phyloP scores from a whole-genome alignment of 2,329 filamentous ascomycete genomes.

The Endoconidiophora laricicola region DNA sequence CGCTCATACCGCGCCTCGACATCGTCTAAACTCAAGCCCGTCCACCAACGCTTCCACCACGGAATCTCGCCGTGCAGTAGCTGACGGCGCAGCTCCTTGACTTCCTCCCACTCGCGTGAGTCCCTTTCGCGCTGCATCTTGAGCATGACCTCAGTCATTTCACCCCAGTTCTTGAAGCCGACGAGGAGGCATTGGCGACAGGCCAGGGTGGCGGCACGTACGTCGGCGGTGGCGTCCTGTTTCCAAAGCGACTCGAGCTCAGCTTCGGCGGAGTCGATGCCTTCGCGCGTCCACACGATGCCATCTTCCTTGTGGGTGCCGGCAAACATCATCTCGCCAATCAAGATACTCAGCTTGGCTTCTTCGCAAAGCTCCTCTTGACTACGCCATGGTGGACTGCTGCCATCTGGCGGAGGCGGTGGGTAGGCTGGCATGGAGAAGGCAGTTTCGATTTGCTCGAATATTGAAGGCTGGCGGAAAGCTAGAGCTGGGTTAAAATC shows the following conservation, averaged over 20 bases:
- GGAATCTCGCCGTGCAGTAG: constrained; percentile 12
- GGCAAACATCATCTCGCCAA: constrained; percentile 82
- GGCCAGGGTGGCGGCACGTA: constrained; percentile 27
- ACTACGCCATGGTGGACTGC: constrained; percentile 47
- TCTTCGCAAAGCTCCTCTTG: constrained; percentile 61
- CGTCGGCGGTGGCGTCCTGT: constrained; percentile 14
- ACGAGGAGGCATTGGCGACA: constrained; percentile 65
- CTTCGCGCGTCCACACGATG: constrained; percentile 77
- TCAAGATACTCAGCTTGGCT: constrained; percentile 71
- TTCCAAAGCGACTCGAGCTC: constrained; percentile 30
- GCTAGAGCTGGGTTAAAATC: background rate
- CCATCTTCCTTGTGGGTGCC: constrained; percentile 46
- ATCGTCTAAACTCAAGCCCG: constrained; percentile 26
- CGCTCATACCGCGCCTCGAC: constrained; percentile 17
- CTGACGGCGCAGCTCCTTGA: constrained; percentile 19
- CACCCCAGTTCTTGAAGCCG: constrained; percentile 65
- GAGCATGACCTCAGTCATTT: constrained; percentile 42
- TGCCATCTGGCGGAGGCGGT: constrained; percentile 50
- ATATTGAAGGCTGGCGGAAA: constrained; percentile 7
- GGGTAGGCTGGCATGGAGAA: constrained; percentile 49
- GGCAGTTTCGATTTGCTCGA: constrained; percentile 10
- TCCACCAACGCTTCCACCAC: constrained; percentile 13
- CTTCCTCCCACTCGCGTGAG: constrained; percentile 22
- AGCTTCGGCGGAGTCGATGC: constrained; percentile 63
- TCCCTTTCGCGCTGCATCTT: constrained; percentile 37